These are phyloP conservation scores for Camillea tinctor DNA, from an alignment of 2,329 filamentous ascomycete genomes.

Conservation along the genomic window DNA sequence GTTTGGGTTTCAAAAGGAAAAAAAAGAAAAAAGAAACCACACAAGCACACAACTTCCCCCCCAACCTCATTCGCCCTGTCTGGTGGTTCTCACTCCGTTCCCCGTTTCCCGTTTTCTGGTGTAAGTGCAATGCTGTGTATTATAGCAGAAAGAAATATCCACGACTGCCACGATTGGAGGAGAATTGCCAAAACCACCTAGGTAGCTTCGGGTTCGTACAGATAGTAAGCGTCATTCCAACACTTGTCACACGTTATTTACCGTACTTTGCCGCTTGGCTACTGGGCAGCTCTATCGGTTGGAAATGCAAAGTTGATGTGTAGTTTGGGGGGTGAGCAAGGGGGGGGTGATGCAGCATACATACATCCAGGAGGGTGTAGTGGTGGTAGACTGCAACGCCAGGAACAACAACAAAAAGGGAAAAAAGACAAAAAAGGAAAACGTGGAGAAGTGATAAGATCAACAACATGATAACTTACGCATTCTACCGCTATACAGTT, in stretches of 20 bases:
- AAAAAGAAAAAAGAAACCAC: not conserved
- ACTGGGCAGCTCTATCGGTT: not conserved
- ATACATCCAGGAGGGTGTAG: not conserved
- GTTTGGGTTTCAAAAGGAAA: not conserved
- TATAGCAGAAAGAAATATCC: too few species aligned
- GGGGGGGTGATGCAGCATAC: too few species aligned
- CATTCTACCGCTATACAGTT: conserved; percentile 8
- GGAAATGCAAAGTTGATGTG: not conserved
- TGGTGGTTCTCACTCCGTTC: too few species aligned
- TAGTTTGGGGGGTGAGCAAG: not conserved
- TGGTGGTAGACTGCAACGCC: not conserved
- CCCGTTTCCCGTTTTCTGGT: too few species aligned
- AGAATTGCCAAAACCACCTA: not conserved
- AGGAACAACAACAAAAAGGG: not conserved
- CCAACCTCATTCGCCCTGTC: not conserved
- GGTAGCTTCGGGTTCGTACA: not conserved
- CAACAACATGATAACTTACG: conserved; percentile 12
- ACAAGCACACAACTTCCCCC: not conserved
- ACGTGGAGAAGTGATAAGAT: conserved; percentile 4
- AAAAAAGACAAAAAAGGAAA: not conserved
- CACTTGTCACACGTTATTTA: not conserved
- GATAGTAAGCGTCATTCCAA: not conserved
- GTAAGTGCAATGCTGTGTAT: too few species aligned
- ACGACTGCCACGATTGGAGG: not conserved
- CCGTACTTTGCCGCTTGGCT: not conserved